A percentile compares a stretch with the other conserved stretches of the same genome.
These are phyloP conservation scores for Bolboschoenoplectus hybrid DNA, from an alignment of 202 grass and related monocot species.

Conservation along the genomic window DNA sequence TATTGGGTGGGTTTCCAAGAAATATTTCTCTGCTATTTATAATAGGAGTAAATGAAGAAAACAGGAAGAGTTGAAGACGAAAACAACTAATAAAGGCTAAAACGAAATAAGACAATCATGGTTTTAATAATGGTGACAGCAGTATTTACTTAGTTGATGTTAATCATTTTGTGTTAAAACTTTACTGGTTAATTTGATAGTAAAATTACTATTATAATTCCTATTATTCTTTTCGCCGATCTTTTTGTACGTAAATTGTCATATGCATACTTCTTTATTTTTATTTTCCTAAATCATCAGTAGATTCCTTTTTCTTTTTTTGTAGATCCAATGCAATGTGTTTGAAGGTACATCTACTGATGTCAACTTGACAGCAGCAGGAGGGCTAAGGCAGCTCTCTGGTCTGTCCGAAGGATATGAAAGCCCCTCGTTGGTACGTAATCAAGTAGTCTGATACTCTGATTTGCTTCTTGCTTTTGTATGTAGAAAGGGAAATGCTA, in stretches of 20 bases:
- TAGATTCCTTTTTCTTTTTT: conserved; percentile 26
- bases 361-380: conserved; percentile 74
- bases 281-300: background rate
- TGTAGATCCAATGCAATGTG: conserved; percentile 90
- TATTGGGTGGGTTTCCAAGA: conserved; percentile 72
- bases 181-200: background rate
- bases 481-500: conserved; percentile 11
- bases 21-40: background rate
- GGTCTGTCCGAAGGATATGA: conserved; percentile 71
- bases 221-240: background rate
- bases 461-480: conserved; percentile 31
- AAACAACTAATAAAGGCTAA: background rate
- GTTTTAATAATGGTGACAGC: background rate
- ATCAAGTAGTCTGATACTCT: conserved; percentile 21
- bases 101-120: background rate
- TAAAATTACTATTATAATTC: background rate
- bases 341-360: conserved; percentile 76
- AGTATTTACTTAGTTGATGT: background rate
- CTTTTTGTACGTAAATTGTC: background rate
- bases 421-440: conserved; percentile 76
- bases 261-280: background rate
- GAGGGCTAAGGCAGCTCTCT: conserved; percentile 72
- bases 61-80: background rate
- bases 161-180: background rate
- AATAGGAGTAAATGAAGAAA: background rate